phyloP scores from a whole-genome alignment of 768 basidiomycete genomes.

The Boletus sp. region DNA sequence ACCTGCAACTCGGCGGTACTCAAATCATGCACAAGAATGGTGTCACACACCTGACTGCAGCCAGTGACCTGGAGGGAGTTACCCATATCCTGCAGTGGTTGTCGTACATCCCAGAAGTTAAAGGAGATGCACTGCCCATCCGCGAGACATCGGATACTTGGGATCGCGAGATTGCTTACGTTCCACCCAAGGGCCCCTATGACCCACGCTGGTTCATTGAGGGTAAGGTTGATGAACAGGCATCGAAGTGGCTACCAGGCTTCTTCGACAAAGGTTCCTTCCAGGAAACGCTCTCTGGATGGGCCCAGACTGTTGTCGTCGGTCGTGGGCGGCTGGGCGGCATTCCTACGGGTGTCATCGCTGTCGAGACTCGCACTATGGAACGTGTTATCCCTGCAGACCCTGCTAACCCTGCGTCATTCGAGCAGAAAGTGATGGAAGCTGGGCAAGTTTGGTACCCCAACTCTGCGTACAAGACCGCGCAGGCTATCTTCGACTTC shows the following conservation, averaged over 20 bases:
- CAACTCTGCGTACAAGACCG: conserved; percentile 99
- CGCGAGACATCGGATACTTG: conserved; percentile 71
- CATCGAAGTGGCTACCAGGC: conserved; percentile 75
- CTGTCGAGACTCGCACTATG: conserved; percentile 95
- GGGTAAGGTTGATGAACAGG: conserved; percentile 84
- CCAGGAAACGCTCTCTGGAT: conserved; percentile 98
- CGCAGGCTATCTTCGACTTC: conserved; percentile 98
- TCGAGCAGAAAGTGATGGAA: conserved; percentile 98
- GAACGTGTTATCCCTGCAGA: conserved; percentile 97
- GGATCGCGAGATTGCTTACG: conserved; percentile 91
- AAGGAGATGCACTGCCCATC: conserved; percentile 78
- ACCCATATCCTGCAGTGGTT: conserved; percentile 93
- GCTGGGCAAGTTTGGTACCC: conserved; percentile 99
- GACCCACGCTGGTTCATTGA: conserved; percentile 98
- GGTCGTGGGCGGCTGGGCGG: conserved; percentile 96
- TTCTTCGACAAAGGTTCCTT: conserved; percentile 98
- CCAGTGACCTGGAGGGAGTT: conserved; percentile 94
- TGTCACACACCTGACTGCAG: conserved; percentile 93
- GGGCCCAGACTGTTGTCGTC: conserved; percentile 98
- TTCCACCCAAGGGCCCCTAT: conserved; percentile 90
- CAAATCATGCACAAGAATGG: conserved; percentile 99
- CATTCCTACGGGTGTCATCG: conserved; percentile 96
- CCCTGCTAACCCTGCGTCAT: conserved; percentile 93
- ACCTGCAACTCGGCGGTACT: conserved; percentile 98
- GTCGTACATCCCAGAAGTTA: conserved; percentile 86